Base-by-base conservation (phyloP, 2,329 filamentous ascomycete genomes). In the Ophiostoma fasciatum region DNA sequence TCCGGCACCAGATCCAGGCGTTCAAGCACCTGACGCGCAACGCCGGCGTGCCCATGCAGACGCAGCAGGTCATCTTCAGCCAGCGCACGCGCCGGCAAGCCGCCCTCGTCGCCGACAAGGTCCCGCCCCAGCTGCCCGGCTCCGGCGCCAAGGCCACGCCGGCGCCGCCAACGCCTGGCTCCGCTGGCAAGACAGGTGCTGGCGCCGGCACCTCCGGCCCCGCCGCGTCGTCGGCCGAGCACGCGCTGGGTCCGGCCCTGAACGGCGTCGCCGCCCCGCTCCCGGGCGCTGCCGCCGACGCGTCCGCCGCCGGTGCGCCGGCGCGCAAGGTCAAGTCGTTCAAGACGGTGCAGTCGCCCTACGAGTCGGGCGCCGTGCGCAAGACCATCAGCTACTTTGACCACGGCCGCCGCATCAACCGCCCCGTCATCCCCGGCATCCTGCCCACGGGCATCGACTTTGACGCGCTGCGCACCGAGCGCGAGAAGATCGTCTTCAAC, bases 21-120 rank as follows among this genome's bases (percentile, higher is more conserved):
- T 96, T 94, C 60, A 92, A 92, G 58, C 69, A 85, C 46, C 66
- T 98, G 4, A 79, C 82, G 5, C 92, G 90, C 57, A 94, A 94
- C 47, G 67, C 80, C 12, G 79, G 85, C 1, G 74, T 96, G 4
- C 84, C 88, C 1, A 58, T 71, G 21, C 69, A 74, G 43, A 71
- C 94, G 45, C 84, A 93, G 53, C 81, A 88, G 50, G 74, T 81
- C 33, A 76, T 96, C 26, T 93, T 87, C 52, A 68, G 78, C 30
- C 75, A 80, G 39, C 74, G 78, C 33, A 71, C 78, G 46, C 76
- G 77, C 46, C 73, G 78, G 47, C 61, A 69, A 27, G 41, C 35
- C 36, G 63, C 75, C 19, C 63, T 72, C 12, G 58, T 58, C n/a
- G 51, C 53, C 4, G 65, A 69, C 39, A 57, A 63, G 31, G 34